Percentiles rank a stretch among this genome's conserved stretches.
Conservation (phyloP, 805 yeast species). For the Sporopachydermia quercuum region DNA sequence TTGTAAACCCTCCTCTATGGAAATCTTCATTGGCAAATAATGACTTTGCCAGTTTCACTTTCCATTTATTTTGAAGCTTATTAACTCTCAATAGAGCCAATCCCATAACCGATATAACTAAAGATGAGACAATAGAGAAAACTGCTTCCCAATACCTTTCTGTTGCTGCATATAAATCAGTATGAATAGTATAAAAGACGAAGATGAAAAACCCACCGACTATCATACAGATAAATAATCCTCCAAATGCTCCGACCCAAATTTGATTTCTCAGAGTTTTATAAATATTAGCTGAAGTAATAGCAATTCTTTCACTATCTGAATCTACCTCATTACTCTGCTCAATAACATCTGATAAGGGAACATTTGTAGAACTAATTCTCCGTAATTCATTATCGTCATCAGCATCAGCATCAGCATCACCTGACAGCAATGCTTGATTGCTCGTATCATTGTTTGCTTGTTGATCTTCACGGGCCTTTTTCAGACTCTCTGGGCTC, state of each 20-base stretch:
- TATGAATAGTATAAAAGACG: slow-evolving; percentile 62
- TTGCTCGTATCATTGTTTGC: too few species aligned
- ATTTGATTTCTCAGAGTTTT: slow-evolving; percentile 47
- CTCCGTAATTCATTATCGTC: too few species aligned
- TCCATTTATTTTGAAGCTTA: slow-evolving; percentile 73
- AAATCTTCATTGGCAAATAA: slow-evolving; percentile 11
- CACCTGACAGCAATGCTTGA: too few species aligned
- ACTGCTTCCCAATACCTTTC: slow-evolving; percentile 86
- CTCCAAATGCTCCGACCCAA: slow-evolving; percentile 67
- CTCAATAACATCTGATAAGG: background rate
- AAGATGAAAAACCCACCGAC: slow-evolving; percentile 61
- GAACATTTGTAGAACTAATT: too few species aligned
- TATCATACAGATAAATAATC: slow-evolving; percentile 51
- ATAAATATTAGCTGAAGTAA: slow-evolving; percentile 18
- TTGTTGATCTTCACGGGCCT: too few species aligned
- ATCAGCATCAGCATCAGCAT: background rate
- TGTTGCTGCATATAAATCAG: slow-evolving; percentile 75
- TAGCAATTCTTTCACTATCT: slow-evolving; percentile 2
- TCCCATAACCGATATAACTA: slow-evolving; percentile 80
- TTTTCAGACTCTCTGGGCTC: background rate
- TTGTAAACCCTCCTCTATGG: slow-evolving; percentile 2
- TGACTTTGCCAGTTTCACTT: slow-evolving; percentile 35
- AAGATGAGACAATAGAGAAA: slow-evolving; percentile 61
- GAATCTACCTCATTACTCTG: slow-evolving; percentile 3
- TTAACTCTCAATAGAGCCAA: slow-evolving; percentile 67